Conservation (phyloP, 768 basidiomycete genomes). For the Polyporus arcularius region DNA sequence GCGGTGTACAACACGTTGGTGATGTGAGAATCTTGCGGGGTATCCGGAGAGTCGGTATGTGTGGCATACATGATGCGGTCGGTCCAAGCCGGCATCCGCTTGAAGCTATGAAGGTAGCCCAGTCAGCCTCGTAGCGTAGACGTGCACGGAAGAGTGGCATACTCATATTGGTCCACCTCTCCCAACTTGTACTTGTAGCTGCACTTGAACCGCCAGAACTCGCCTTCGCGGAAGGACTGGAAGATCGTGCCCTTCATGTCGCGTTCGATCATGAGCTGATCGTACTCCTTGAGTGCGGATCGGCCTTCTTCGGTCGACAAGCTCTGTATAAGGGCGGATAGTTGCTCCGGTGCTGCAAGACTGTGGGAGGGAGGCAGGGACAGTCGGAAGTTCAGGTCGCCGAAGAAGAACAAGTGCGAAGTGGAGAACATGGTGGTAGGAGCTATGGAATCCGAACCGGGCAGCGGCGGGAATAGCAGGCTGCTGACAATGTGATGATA, state of each 20-base stretch:
- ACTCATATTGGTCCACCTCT: conserved; percentile 83
- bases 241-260: conserved; percentile 62
- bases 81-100: conserved; percentile 88
- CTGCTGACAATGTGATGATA: conserved; percentile 80
- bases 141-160: conserved; percentile 23
- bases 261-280: conserved; percentile 69
- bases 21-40: conserved; percentile 52
- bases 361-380: conserved; percentile 59
- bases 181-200: conserved; percentile 88
- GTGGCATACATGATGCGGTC: conserved; percentile 90
- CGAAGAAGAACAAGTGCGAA: conserved; percentile 90
- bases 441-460: conserved; percentile 34
- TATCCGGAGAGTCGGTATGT: conserved; percentile 60
- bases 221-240: conserved; percentile 78
- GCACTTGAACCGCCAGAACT: conserved; percentile 84
- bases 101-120: conserved; percentile 42
- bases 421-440: conserved; percentile 76
- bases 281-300: conserved; percentile 66
- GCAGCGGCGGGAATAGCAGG: conserved; percentile 70
- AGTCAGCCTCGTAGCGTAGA: neutral
- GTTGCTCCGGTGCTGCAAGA: conserved; percentile 36
- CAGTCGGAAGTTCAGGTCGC: conserved; percentile 92
- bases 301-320: conserved; percentile 48
- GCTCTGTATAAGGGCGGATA: conserved; percentile 37
- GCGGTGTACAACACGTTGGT: conserved; percentile 74